Evolutionary conservation across 2,329 filamentous ascomycete genomes (phyloP), one percentile per base, ranked within the genome.

Genomic region (Myotisia sp.): DNA sequence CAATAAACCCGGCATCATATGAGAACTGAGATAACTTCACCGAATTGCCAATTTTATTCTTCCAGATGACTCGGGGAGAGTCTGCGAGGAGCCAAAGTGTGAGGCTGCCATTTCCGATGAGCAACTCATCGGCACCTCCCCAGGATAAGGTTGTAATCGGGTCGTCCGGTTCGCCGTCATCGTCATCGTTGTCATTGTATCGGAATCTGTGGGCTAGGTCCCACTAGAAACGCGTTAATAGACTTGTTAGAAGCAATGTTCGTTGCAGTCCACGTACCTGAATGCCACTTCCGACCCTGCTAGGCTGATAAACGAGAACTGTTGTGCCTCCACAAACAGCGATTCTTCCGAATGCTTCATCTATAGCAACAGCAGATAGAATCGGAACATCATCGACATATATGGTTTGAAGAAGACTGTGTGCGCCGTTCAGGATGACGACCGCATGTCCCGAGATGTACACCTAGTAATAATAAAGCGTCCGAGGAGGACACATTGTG

Each of bases 391-490:
- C 74, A 49, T 92, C 80, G 50, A 90, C 76, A 61, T 93, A 92
- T 45, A 92, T 79, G 3, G 86, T 94, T 57, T 98, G 90, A 21
- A 93, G 60, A 42, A 94, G 72, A 36, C 71, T 71, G 41, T 77
- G 68, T 34, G 81, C 71, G 33, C 75, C 79, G 50, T 74, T 71
- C 46, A 95, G 74, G 48, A 98, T 77, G 34, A 90, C 74, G 44
- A 95, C 73, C 41, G 83, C 83, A 58, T 79, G 81, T 49, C 87
- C 87, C 40, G 82, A 90, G 44, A 94, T 79, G 60, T 95, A 98
- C 33, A 75, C 74, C 83, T 92, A 49, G 19, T n/a, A n/a, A n/a
- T n/a, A n/a, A n/a, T n/a, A n/a, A n/a, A n/a, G n/a, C n/a, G n/a
- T n/a, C n/a, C n/a, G n/a, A n/a, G n/a, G n/a, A n/a, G n/a, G n/a